Evolutionary conservation across 331 rosid species (phyloP).

Genomic region (Stylosanthes scabra): DNA sequence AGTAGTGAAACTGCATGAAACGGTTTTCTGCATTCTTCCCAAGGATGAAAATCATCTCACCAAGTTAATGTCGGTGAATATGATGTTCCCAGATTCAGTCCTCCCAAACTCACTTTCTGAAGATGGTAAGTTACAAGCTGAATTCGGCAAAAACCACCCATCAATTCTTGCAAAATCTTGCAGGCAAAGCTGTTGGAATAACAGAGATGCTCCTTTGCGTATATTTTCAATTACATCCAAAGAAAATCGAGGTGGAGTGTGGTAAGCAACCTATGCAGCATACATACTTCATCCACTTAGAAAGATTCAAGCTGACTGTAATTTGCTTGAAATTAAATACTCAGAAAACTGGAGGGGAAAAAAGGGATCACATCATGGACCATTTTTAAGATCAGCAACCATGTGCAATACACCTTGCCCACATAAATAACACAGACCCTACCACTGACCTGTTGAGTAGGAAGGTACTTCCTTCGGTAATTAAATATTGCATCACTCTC

Average conservation of each 20-base stretch:
- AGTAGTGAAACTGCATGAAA: constrained; percentile 25
- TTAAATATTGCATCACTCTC: constrained; percentile 98
- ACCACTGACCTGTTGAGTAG: constrained; percentile 87
- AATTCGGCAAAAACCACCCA: constrained; percentile 92
- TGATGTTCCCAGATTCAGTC: constrained; percentile 68
- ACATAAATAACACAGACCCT: constrained; percentile 18
- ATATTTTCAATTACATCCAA: constrained; percentile 74
- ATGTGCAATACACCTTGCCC: constrained; percentile 11
- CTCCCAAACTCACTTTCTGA: constrained; percentile 66
- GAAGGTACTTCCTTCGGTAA: constrained; percentile 95
- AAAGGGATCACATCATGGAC: constrained; percentile 24
- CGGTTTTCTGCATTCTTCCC: background rate
- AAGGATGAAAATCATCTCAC: constrained; percentile 54
- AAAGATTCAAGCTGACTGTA: constrained; percentile 19
- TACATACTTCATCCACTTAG: constrained; percentile 40
- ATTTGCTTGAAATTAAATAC: constrained; percentile 2
- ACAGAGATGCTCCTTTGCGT: constrained; percentile 81
- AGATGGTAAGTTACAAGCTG: constrained; percentile 46
- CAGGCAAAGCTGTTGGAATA: constrained; percentile 72
- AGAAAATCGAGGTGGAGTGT: constrained; percentile 94
- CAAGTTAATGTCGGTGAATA: constrained; percentile 94
- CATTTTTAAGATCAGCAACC: background rate
- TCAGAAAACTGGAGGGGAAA: background rate
- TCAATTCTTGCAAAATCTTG: constrained; percentile 95
- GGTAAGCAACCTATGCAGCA: constrained; percentile 81